Base-by-base conservation (phyloP, 2,329 filamentous ascomycete genomes). In the Lachnellula cervina region DNA sequence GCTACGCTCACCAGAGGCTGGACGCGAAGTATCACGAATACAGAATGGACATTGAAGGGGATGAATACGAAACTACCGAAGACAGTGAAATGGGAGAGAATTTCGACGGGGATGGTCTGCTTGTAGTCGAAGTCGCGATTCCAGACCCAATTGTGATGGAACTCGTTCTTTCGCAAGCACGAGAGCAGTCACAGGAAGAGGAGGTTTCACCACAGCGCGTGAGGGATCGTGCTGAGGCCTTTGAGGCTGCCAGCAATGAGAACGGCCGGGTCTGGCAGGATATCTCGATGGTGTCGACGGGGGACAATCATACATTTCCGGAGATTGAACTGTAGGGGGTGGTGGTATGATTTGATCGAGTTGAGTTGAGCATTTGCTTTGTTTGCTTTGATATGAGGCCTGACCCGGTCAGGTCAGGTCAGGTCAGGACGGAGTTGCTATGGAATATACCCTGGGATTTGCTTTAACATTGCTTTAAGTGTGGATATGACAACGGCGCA, bases 211-310 rank as follows among this genome's bases (percentile, higher is more conserved):
- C 56, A 35, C 52, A 58, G 21, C 34, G 60, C 7, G 53, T 60
- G 3, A 46, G 40, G 17, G 50, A 54, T 34, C 37, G 62, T 8
- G 54, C 32, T 37, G 69, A 64, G 52, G 74, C 71, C 23, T 80
- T 73, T 51, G 62, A 70, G 17, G 74, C 74, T 25, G 75, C 70
- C 17, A 69, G 66, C 9, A 72, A 70, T 59, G 71, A 40, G 17
- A 40, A 40, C n/a, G 37, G 37, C 14, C 37, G 71, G 9, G 75
- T 70, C 11, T 77, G 75, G 74, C 65, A 67, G 47, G 64, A 70
- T 21, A 60, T 72, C n/a, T 66, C 73, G 4, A 64, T 79, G 28
- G 66, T 76, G 32, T 78, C 75, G 25, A 69, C 71, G 5, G 69
- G 70, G 2, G 69, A 72, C 61, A 75, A 75, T 57, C 74, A 77